Evolutionary conservation across 768 basidiomycete species (phyloP), one percentile per base, ranked within the genome.

Genomic region (Phaeotremella fagi): DNA sequence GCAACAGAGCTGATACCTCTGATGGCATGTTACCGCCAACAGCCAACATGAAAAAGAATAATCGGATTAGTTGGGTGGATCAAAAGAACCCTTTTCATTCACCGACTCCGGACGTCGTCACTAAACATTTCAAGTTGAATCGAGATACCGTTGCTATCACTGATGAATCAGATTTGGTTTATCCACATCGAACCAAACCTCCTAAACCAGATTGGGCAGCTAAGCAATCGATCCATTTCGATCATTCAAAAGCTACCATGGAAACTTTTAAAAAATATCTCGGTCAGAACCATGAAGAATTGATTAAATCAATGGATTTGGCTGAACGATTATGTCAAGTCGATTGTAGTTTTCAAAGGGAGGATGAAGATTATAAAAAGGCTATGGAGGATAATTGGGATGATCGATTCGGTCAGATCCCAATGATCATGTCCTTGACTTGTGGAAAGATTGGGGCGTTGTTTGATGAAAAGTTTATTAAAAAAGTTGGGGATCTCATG

Each of bases 331-430:
- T 53, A 12, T 12, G 12, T 18, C 9, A 22, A 6, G 38, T 41
- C 12, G 38, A 41, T 41, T 11, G 52, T 29, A n/a, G 23, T 22
- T 28, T 51, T 41, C 18, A 52, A 51, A 31, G 5, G n/a, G 37
- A 29, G 1, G 33, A 45, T 58, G 46, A 14, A n/a, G 18, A 48
- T 27, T 31, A 51, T 46, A 16, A 41, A 16, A n/a, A 28, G 0
- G 56, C 56, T 12, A 26, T 58, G 33, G 45, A 43, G 25, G 56
- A 58, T 31, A 22, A 37, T 3, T 58, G 56, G 56, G 51, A 58
- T 27, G 38, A 48, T 16, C n/a, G 47, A 24, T 14, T 53, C 4
- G 56, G 56, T 1, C 52, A 29, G 20, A 25, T 58, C 24, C 56
- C 56, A 2, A 41, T 23, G 27, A 22, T 53, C 6, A 42, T 45